phyloP scores from a whole-genome alignment of 345 rosid genomes.

The Citrus reticulata region DNA sequence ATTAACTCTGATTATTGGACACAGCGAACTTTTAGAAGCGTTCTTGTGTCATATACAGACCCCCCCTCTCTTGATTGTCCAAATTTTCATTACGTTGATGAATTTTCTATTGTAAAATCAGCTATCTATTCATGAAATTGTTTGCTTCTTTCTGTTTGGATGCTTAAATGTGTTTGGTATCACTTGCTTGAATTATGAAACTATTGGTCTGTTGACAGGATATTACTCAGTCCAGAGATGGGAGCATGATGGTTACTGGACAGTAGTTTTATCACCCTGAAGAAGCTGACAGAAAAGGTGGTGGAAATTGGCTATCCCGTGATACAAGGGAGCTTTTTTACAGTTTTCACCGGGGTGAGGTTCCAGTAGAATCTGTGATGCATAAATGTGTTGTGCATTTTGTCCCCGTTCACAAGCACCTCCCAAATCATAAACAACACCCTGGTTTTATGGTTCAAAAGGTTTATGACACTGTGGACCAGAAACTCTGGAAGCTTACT shows the following conservation, averaged over 20 bases:
- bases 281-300: slow-evolving; percentile 90
- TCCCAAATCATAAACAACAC: slow-evolving; percentile 61
- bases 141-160: background rate
- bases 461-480: slow-evolving; percentile 63
- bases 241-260: slow-evolving; percentile 75
- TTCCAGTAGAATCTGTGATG: slow-evolving; percentile 97
- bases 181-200: slow-evolving; percentile 5
- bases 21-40: too few species aligned
- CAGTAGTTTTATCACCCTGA: slow-evolving; percentile 99
- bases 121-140: background rate
- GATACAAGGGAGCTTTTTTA: slow-evolving; percentile 90
- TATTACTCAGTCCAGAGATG: slow-evolving; percentile 56
- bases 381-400: slow-evolving; percentile 94
- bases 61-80: too few species aligned
- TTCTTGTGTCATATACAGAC: too few species aligned
- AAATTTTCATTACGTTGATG: background rate
- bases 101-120: background rate
- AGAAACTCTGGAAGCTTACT: slow-evolving; percentile 62
- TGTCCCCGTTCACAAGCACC: slow-evolving; percentile 78
- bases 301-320: slow-evolving; percentile 82
- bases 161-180: background rate
- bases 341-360: slow-evolving; percentile 88
- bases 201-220: slow-evolving; percentile 44
- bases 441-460: slow-evolving; percentile 94
- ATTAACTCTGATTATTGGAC: too few species aligned